These are phyloP conservation scores for Prunus persica DNA, from an alignment of 306 rosid genomes.

Conservation along the genomic window Prunus_persica_NCBIv2 NC_034014.1:24432501-24433000, in stretches of 20 bases:
- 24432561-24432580: too few relatives aligned
- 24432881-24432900: conserved; percentile 28
- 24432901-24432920: conserved; percentile 36
- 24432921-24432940: conserved; percentile 34
- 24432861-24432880: conserved; percentile 1
- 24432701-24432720: conserved; percentile 29
- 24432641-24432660: conserved; percentile 33
- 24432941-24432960: conserved; percentile 23
- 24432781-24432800: not conserved
- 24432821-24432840: conserved; percentile 27
- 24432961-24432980: conserved; percentile 37
- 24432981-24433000: conserved; percentile 27
- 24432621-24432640: conserved; percentile 28
- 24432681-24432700: conserved; percentile 8
- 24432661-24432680: not conserved
- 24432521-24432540: not conserved
- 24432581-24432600: too few relatives aligned
- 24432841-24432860: not conserved
- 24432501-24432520: conserved; percentile 1
- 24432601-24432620: not conserved
- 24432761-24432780: not conserved
- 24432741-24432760: not conserved
- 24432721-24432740: conserved; percentile 13
- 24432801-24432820: not conserved
- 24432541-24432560: not conserved